Evolutionary conservation across 352 stramenopile genomes (phyloP).

Genomic region (Lagenidium giganteum): DNA sequence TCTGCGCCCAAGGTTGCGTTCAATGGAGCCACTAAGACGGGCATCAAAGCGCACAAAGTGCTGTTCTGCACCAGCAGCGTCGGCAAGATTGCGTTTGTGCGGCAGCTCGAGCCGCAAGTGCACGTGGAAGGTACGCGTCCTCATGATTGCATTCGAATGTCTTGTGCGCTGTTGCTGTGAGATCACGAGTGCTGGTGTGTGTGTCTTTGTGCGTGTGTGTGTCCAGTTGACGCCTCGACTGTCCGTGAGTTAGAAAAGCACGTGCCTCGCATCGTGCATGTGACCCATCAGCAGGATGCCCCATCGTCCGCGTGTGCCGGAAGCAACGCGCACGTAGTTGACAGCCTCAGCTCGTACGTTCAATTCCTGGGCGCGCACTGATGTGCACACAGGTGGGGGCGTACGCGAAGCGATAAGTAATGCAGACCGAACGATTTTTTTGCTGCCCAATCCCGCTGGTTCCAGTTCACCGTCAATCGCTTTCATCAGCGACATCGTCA

Average conservation of each 20-base stretch:
- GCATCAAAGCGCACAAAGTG: constrained; percentile 61
- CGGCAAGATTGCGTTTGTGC: constrained; percentile 81
- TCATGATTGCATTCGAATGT: no score
- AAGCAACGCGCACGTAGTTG: constrained; percentile 52
- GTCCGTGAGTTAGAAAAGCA: constrained; percentile 71
- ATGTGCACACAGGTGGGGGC: not conserved
- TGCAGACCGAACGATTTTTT: constrained; percentile 15
- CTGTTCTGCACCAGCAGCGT: constrained; percentile 76
- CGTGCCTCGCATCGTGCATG: constrained; percentile 65
- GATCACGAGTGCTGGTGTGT: no score
- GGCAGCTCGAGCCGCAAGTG: constrained; percentile 81
- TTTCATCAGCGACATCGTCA: no score
- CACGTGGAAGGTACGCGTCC: constrained; percentile 68
- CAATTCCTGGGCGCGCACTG: constrained; percentile 35
- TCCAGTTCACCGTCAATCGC: no score
- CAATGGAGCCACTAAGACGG: constrained; percentile 16
- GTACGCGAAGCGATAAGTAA: constrained; percentile 4
- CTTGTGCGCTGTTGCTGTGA: no score
- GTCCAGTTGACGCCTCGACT: constrained; percentile 43
- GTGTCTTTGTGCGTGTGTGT: not conserved
- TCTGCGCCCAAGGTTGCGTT: constrained; percentile 18
- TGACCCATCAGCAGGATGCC: constrained; percentile 24
- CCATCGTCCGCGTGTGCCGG: constrained; percentile 10
- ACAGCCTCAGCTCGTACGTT: constrained; percentile 72
- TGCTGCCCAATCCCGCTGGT: not conserved